Conservation (phyloP, 176 grass and related monocot genomes). For the Guadua angustifolia region DNA sequence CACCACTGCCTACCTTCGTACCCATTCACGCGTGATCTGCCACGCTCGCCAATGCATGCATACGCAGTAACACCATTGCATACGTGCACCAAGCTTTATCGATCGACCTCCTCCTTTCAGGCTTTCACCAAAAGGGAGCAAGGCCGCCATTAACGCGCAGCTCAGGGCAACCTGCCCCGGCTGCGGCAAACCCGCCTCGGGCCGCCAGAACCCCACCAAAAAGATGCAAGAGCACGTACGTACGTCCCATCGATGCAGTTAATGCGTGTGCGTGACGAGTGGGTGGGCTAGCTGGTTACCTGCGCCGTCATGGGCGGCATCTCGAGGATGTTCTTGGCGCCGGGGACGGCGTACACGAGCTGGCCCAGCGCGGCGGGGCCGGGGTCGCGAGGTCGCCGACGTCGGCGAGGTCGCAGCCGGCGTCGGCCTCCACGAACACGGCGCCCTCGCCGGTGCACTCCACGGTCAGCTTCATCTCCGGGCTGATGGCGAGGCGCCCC, state of each 20-base stretch:
- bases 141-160: slow-evolving; percentile 33
- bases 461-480: slow-evolving; percentile 85
- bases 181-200: not conserved
- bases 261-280: not conserved
- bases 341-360: slow-evolving; percentile 80
- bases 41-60: not conserved
- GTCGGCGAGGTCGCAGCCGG: slow-evolving; percentile 63
- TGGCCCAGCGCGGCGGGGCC: slow-evolving; percentile 68
- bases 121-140: slow-evolving; percentile 18
- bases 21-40: not conserved
- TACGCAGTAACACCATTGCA: not conserved
- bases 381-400: slow-evolving; percentile 75
- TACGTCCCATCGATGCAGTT: not conserved
- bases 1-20: not conserved
- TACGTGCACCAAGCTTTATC: slow-evolving; percentile 14
- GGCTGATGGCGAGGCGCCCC: slow-evolving; percentile 72
- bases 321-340: slow-evolving; percentile 88
- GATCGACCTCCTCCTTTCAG: not conserved
- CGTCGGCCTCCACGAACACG: slow-evolving; percentile 86
- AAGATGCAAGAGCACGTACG: slow-evolving; percentile 8
- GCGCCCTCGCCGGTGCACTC: slow-evolving; percentile 74
- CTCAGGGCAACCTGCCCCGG: not conserved
- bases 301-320: slow-evolving; percentile 91
- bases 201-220: not conserved
- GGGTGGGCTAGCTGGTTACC: not conserved